Conservation (phyloP, 2,329 filamentous ascomycete genomes). For the Trichophyton schoenleinii region DNA sequence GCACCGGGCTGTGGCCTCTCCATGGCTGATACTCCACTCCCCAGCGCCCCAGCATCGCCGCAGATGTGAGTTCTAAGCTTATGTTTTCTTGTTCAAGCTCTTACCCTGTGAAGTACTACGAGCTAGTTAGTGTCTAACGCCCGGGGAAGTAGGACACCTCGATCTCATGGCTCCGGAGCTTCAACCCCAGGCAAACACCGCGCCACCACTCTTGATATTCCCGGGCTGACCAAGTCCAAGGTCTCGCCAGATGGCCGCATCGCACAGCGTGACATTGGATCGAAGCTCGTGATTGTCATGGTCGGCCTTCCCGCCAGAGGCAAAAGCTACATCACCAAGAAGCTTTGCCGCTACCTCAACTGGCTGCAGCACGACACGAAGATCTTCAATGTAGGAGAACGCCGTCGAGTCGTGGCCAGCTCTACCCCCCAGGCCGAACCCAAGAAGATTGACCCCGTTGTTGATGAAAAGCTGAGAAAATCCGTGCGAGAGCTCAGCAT, state of each 20-base stretch:
- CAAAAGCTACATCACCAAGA: constrained; percentile 99
- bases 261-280: constrained; percentile 81
- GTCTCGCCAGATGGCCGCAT: constrained; percentile 94
- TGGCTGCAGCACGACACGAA: constrained; percentile 94
- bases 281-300: constrained; percentile 97
- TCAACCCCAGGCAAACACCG: constrained; percentile 69
- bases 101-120: background rate
- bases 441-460: constrained; percentile 11
- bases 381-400: constrained; percentile 96
- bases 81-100: constrained; percentile 9
- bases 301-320: constrained; percentile 88
- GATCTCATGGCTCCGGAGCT: constrained; percentile 54
- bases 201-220: constrained; percentile 91
- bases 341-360: constrained; percentile 84
- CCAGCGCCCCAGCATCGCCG: constrained; percentile 51
- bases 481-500: constrained; percentile 34
- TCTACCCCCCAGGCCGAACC: constrained; percentile 15
- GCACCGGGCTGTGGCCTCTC: constrained; percentile 40
- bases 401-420: constrained; percentile 63
- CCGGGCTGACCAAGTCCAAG: constrained; percentile 86
- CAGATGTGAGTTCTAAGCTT: constrained; percentile 41
- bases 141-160: constrained; percentile 6
- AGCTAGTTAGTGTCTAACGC: constrained; percentile 1
- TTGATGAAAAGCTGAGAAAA: constrained; percentile 32
- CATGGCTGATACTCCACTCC: constrained; percentile 50